Evolutionary conservation across 75 land plant species (phyloP).

Genomic region (Cryptomeria japonica): DNA sequence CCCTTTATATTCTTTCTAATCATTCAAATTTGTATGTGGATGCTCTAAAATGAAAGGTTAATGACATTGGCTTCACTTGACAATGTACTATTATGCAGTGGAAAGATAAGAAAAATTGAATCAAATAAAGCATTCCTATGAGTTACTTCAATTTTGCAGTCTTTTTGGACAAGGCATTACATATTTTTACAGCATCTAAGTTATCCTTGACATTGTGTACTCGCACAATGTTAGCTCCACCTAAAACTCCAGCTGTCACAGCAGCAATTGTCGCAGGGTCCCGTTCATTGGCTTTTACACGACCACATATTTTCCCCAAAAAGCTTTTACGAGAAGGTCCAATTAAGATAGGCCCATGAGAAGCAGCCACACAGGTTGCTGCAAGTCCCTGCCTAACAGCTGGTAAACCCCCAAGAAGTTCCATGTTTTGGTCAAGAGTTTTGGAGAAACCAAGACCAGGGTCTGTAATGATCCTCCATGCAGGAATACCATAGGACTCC

Average conservation of each 20-base stretch:
- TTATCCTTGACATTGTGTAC: constrained; percentile 83
- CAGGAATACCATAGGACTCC: constrained; percentile 80
- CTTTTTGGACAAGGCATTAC: constrained; percentile 64
- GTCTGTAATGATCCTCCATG: constrained; percentile 87
- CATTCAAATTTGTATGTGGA: background rate
- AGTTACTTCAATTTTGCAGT: background rate
- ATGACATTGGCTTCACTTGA: background rate
- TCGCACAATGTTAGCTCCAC: constrained; percentile 83
- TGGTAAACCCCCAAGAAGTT: constrained; percentile 46
- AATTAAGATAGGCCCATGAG: constrained; percentile 63
- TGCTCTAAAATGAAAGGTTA: background rate
- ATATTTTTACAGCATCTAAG: constrained; percentile 70
- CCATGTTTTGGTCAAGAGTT: constrained; percentile 65
- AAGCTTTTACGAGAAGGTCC: constrained; percentile 88
- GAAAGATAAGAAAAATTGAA: too few species aligned
- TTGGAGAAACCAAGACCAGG: constrained; percentile 97
- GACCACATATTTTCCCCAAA: constrained; percentile 68
- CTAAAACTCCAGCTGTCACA: constrained; percentile 58
- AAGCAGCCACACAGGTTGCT: constrained; percentile 40
- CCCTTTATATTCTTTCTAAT: background rate
- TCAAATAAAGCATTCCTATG: background rate
- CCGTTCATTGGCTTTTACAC: constrained; percentile 53
- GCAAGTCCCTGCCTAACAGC: constrained; percentile 51
- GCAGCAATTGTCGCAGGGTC: constrained; percentile 85
- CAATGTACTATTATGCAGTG: background rate